Evolutionary conservation across 306 rosid species (phyloP).

Genomic region (Quillaja saponaria): DNA sequence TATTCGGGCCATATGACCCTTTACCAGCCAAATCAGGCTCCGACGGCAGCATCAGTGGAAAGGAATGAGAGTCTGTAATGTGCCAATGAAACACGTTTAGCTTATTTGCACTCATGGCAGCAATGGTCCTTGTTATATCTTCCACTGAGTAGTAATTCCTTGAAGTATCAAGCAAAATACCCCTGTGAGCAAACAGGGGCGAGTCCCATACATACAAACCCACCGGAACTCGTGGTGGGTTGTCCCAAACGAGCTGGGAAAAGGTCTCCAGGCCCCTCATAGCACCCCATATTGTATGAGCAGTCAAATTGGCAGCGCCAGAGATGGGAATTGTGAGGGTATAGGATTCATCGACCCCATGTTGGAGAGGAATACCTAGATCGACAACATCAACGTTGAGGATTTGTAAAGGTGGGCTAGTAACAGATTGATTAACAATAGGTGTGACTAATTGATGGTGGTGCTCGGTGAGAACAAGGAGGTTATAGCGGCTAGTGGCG

Average conservation of each 20-base stretch:
- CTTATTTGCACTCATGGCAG: constrained; percentile 77
- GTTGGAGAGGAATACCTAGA: constrained; percentile 43
- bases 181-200: constrained; percentile 61
- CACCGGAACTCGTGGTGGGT: constrained; percentile 49
- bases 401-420: constrained; percentile 43
- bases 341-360: constrained; percentile 75
- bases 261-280: constrained; percentile 82
- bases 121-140: constrained; percentile 61
- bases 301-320: constrained; percentile 40
- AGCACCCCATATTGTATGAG: constrained; percentile 70
- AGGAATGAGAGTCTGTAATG: constrained; percentile 80
- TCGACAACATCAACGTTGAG: constrained; percentile 43
- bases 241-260: constrained; percentile 75
- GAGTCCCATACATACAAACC: constrained; percentile 50
- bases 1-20: constrained; percentile 66
- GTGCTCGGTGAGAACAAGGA: constrained; percentile 58
- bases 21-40: constrained; percentile 71
- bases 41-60: constrained; percentile 66
- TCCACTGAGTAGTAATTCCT: constrained; percentile 66
- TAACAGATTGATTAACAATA: constrained; percentile 25
- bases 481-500: constrained; percentile 54
- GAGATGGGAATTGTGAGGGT: constrained; percentile 37
- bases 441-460: constrained; percentile 53
- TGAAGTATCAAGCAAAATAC: constrained; percentile 71
- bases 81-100: constrained; percentile 92